Evolutionary conservation across 192 early-diverging fungal genomes (phyloP).

Genomic region (Helicostylum pulchrum): DNA sequence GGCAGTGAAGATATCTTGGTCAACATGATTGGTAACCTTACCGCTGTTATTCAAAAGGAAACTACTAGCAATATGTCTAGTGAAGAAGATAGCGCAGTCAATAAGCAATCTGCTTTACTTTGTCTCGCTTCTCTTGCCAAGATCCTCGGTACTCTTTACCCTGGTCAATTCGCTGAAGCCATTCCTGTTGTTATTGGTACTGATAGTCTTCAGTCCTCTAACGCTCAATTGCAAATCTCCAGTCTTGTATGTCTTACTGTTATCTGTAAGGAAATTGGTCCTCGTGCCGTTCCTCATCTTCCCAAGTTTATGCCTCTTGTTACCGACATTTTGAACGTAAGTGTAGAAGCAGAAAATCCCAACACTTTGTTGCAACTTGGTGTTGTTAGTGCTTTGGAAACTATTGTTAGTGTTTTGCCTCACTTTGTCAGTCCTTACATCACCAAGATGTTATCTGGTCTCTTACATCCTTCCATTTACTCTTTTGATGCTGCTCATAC

Average conservation of each 20-base stretch:
- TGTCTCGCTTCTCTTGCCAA: slow-evolving; percentile 75
- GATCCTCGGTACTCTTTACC: slow-evolving; percentile 57
- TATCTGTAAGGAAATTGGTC: slow-evolving; percentile 63
- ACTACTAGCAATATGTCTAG: slow-evolving; percentile 35
- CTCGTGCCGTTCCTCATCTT: slow-evolving; percentile 73
- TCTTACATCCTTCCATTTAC: slow-evolving; percentile 51
- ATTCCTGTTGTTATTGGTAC: slow-evolving; percentile 49
- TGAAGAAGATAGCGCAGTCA: slow-evolving; percentile 45
- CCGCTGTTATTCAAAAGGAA: slow-evolving; percentile 40
- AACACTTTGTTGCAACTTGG: slow-evolving; percentile 49
- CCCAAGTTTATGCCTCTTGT: slow-evolving; percentile 82
- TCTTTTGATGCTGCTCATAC: slow-evolving; percentile 35
- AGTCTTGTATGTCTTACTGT: slow-evolving; percentile 61
- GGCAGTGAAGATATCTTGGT: slow-evolving; percentile 46
- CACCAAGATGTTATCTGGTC: slow-evolving; percentile 49
- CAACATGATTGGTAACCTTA: slow-evolving; percentile 47
- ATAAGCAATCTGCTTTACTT: slow-evolving; percentile 75
- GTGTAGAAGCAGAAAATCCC: slow-evolving; percentile 43
- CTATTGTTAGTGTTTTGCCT: slow-evolving; percentile 60
- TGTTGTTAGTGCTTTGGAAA: slow-evolving; percentile 53
- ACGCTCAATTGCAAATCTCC: slow-evolving; percentile 44
- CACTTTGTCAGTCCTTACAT: slow-evolving; percentile 77
- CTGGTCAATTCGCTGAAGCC: slow-evolving; percentile 59
- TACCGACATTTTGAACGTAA: slow-evolving; percentile 52
- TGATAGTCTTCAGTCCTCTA: slow-evolving; percentile 37